These are phyloP conservation scores for Phialophora chinensis DNA, from an alignment of 2,329 filamentous ascomycete species.

Conservation along the genomic window DNA sequence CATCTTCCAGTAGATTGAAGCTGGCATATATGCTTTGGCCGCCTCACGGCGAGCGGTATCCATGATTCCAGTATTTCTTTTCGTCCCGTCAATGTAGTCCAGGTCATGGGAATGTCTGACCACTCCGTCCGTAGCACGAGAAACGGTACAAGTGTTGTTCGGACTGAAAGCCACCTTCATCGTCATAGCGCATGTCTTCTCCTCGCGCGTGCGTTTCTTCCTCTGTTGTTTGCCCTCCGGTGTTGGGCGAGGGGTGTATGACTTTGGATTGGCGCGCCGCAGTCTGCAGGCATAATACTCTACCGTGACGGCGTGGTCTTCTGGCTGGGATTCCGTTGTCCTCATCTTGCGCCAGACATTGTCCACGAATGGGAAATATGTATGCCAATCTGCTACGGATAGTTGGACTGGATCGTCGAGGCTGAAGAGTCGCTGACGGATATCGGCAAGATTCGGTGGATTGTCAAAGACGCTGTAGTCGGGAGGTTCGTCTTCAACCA, in stretches of 20 bases:
- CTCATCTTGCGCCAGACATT: conserved; percentile 59
- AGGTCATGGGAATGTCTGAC: conserved; percentile 53
- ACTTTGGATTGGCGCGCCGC: conserved; percentile 48
- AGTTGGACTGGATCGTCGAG: conserved; percentile 55
- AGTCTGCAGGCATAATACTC: conserved; percentile 57
- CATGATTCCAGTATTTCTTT: conserved; percentile 56
- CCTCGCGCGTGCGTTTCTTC: conserved; percentile 53
- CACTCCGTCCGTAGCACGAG: conserved; percentile 50
- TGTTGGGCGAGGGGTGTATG: conserved; percentile 48
- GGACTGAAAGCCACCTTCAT: conserved; percentile 55
- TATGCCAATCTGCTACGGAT: conserved; percentile 53
- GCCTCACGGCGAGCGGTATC: conserved; percentile 54
- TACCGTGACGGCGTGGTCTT: conserved; percentile 47
- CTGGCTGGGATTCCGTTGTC: conserved; percentile 36
- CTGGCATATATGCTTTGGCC: conserved; percentile 54
- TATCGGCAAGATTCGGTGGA: conserved; percentile 51
- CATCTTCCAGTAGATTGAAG: conserved; percentile 57
- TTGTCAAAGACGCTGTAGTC: conserved; percentile 48
- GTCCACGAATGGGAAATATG: conserved; percentile 57
- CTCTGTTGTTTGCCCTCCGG: conserved; percentile 54
- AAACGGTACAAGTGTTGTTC: conserved; percentile 52
- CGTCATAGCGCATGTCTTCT: conserved; percentile 55
- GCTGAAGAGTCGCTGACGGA: conserved; percentile 53
- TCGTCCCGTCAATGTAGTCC: conserved; percentile 55
- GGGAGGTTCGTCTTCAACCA: conserved; percentile 25